Conservation (phyloP, 2,329 filamentous ascomycete genomes). For the Fusarium algeriense region DNA sequence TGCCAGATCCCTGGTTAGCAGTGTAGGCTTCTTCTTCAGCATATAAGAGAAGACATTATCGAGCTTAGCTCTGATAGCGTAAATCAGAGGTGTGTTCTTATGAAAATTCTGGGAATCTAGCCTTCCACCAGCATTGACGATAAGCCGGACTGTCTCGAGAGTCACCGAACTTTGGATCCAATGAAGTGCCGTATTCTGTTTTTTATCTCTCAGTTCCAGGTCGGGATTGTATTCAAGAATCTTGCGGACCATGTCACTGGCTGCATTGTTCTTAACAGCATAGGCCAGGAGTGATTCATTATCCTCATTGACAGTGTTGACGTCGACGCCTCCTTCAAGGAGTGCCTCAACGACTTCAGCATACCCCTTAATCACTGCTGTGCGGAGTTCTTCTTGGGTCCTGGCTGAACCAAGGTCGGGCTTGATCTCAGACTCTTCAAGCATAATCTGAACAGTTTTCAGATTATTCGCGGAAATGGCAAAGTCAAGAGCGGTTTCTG, state of each 20-base stretch:
- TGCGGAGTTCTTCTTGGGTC: background rate
- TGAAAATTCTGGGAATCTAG: background rate
- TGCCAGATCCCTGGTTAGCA: background rate
- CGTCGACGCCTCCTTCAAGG: slow-evolving; percentile 12
- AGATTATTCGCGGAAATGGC: fast-evolving
- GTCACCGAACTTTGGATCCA: background rate
- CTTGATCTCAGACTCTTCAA: background rate
- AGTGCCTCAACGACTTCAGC: background rate
- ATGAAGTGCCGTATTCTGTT: slow-evolving; percentile 11
- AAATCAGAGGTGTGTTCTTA: background rate
- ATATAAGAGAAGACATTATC: slow-evolving; percentile 13
- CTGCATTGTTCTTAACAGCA: background rate
- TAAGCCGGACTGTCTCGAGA: background rate
- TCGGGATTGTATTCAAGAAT: slow-evolving; percentile 21
- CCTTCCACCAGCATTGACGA: slow-evolving; percentile 18
- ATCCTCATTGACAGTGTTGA: background rate
- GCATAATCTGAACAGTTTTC: fast-evolving
- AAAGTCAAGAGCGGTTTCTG: background rate
- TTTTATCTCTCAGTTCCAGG: background rate
- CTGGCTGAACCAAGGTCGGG: background rate
- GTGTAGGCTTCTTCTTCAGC: slow-evolving; percentile 6
- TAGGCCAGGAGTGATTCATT: background rate
- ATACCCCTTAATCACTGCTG: fast-evolving
- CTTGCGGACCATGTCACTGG: background rate
- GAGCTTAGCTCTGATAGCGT: background rate